phyloP scores from a whole-genome alignment of 805 yeast species.

The Yarrowia keelungensis region DNA sequence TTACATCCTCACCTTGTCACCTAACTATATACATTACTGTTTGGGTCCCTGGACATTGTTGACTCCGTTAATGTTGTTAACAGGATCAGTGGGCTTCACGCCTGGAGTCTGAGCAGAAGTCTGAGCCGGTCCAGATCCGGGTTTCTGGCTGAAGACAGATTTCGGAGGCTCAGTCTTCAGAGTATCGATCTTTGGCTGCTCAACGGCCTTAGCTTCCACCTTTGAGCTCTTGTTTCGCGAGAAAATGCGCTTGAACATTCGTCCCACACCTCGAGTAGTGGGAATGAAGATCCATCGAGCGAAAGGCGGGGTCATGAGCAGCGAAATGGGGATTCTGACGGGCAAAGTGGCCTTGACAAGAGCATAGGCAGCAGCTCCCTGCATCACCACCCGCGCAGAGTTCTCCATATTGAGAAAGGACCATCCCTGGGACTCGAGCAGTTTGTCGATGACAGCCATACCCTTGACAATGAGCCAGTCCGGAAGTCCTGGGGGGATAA shows the following conservation, averaged over 20 bases:
- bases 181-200: conserved; percentile 9
- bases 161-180: conserved; percentile 6
- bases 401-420: conserved; percentile 54
- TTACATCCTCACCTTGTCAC: too few relatives aligned
- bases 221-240: conserved; percentile 35
- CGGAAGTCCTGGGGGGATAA: conserved; percentile 63
- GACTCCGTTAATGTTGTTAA: too few relatives aligned
- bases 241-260: conserved; percentile 21
- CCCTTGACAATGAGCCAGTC: conserved; percentile 61
- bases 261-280: conserved; percentile 46
- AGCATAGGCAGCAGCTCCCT: conserved; percentile 79
- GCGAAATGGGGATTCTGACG: conserved; percentile 58
- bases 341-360: conserved; percentile 67
- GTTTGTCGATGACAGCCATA: conserved; percentile 46
- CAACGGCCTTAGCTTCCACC: background rate
- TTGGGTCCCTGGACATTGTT: conserved; percentile 6
- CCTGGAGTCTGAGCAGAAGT: background rate
- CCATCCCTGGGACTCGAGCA: conserved; percentile 23
- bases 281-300: conserved; percentile 62
- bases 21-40: background rate
- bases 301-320: conserved; percentile 64
- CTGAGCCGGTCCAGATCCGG: background rate
- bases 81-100: background rate
- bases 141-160: conserved; percentile 4
- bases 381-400: conserved; percentile 62